These are phyloP conservation scores for Scenedesmus sp. DNA, from an alignment of 163 green algal species.

Conservation along the genomic window DNA sequence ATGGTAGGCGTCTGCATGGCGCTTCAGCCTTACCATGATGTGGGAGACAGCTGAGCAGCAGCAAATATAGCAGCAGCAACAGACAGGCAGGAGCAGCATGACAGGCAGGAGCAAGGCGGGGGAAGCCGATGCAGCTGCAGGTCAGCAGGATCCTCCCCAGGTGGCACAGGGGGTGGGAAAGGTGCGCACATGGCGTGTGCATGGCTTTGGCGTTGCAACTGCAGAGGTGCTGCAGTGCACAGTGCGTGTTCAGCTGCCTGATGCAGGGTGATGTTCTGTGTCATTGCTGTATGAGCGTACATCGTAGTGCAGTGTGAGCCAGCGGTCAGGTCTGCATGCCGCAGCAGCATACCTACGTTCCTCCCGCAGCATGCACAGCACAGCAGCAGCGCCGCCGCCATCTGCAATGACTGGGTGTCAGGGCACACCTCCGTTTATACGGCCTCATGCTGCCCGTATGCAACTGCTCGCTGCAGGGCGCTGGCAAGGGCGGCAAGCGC, in stretches of 20 bases:
- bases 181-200: not conserved
- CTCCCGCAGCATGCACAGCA: not conserved
- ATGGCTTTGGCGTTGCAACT: not conserved
- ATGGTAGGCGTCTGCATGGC: not conserved
- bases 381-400: not conserved
- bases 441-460: not conserved
- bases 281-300: not conserved
- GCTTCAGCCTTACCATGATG: not conserved
- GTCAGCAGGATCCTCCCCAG: conserved; percentile 35
- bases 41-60: not conserved
- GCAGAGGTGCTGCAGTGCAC: not conserved
- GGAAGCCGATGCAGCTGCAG: conserved; percentile 18
- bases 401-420: too few relatives aligned
- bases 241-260: not conserved
- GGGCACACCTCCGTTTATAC: not conserved
- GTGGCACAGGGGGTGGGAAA: conserved; percentile 35
- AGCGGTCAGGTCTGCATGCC: not conserved
- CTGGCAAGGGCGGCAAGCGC: conserved; percentile 53
- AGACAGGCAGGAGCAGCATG: conserved; percentile 11
- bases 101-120: conserved; percentile 36
- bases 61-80: not conserved
- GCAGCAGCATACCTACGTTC: not conserved
- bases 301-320: not conserved
- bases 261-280: not conserved
- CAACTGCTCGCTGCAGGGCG: conserved; percentile 6